Percentiles rank a stretch among this genome's conserved stretches.
Conservation (phyloP, 179 eudicot genomes). For the Actinidia arguta region DNA sequence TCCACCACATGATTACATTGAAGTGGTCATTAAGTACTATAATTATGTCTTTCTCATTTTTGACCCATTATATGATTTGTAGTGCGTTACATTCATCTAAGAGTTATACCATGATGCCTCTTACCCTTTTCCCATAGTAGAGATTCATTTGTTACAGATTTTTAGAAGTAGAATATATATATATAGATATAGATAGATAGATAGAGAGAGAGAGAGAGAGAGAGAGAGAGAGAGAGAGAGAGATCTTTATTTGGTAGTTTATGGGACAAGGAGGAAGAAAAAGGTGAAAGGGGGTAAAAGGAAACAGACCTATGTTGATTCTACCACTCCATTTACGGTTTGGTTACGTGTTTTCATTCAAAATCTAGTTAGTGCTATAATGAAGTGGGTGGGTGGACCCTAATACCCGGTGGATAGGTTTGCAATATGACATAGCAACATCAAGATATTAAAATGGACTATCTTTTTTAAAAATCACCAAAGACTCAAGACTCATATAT, state of each 20-base stretch:
- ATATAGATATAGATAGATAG: no score
- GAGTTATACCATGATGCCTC: neutral
- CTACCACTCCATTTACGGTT: neutral
- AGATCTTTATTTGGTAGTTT: neutral
- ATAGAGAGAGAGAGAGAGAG: no score
- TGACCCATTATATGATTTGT: no score
- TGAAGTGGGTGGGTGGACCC: neutral
- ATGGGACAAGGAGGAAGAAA: neutral
- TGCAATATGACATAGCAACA: neutral
- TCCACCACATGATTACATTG: neutral
- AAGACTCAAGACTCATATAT: neutral
- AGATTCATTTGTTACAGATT: no score
- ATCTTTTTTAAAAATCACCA: neutral
- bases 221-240: no score
- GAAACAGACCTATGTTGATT: neutral
- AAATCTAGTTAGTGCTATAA: neutral
- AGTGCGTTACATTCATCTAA: neutral
- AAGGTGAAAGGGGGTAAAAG: neutral
- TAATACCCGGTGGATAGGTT: constrained; percentile 8
- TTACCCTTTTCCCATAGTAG: no score
- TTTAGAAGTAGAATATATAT: no score
- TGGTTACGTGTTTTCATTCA: neutral
- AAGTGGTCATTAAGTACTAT: neutral
- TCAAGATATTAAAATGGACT: neutral
- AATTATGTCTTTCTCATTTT: no score